Evolutionary conservation across 75 land plant species (phyloP).

Genomic region (Pinus taeda): DNA sequence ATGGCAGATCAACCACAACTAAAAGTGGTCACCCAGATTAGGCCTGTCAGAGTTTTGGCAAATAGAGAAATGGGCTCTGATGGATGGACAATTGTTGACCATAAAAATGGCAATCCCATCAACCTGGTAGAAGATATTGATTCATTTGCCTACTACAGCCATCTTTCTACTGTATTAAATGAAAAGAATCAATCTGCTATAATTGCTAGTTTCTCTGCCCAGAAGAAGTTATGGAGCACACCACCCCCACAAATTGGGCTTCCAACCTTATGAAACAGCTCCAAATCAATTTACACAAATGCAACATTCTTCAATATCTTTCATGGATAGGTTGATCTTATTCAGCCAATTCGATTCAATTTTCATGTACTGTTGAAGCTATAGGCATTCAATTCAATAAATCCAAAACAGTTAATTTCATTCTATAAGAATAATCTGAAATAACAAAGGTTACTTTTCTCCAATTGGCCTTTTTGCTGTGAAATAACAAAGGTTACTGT

Average conservation of each 20-base stretch:
- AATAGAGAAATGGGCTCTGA: conserved; percentile 29
- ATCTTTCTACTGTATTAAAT: conserved; percentile 26
- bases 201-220: conserved; percentile 47
- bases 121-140: conserved; percentile 29
- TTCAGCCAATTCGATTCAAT: no score
- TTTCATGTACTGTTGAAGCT: no score
- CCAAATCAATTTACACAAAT: no score
- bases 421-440: no score
- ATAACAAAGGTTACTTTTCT: no score
- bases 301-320: no score
- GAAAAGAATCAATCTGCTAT: conserved; percentile 48
- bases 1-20: conserved; percentile 22
- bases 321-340: no score
- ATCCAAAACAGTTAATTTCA: no score
- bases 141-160: conserved; percentile 30
- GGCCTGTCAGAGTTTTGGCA: conserved; percentile 26
- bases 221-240: conserved; percentile 47
- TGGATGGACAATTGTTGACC: conserved; percentile 38
- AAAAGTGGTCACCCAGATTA: conserved; percentile 6
- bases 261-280: no score
- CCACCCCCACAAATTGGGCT: background rate
- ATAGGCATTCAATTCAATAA: no score
- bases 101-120: conserved; percentile 32
- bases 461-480: no score
- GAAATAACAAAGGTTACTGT: no score